These are phyloP conservation scores for Hypoxylon cercidicola DNA, from an alignment of 495 filamentous ascomycete species.

Conservation along the genomic window DNA sequence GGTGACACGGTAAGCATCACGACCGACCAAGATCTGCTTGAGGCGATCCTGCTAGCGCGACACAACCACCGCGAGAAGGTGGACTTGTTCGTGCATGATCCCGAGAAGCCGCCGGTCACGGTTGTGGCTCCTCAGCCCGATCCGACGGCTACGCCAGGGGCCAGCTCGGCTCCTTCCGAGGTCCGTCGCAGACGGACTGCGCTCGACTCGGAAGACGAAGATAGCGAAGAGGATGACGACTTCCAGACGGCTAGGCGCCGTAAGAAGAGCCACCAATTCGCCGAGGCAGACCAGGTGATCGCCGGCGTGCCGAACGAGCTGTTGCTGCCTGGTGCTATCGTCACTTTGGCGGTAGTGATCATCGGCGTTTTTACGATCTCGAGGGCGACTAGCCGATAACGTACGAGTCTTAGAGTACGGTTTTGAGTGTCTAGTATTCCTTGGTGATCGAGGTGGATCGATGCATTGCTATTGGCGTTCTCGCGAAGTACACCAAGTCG, in stretches of 20 bases:
- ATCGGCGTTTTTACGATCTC: conserved; percentile 92
- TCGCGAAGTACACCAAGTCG: conserved; percentile 12
- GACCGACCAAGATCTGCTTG: conserved; percentile 89
- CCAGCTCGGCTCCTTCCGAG: conserved; percentile 60
- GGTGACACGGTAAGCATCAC: conserved; percentile 98
- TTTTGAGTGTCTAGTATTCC: background rate
- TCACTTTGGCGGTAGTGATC: conserved; percentile 94
- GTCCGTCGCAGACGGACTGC: conserved; percentile 63
- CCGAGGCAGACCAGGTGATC: conserved; percentile 77
- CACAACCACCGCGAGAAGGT: conserved; percentile 87
- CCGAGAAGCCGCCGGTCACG: conserved; percentile 79
- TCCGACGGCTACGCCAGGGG: conserved; percentile 60
- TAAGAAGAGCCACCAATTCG: conserved; percentile 49
- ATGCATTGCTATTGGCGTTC: conserved; percentile 20
- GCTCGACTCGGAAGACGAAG: conserved; percentile 63
- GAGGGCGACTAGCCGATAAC: conserved; percentile 75
- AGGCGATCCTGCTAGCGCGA: conserved; percentile 86
- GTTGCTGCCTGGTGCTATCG: conserved; percentile 91
- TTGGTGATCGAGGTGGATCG: background rate
- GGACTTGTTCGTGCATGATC: conserved; percentile 96
- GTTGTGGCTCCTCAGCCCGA: conserved; percentile 76
- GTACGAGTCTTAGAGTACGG: too few relatives aligned
- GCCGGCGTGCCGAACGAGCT: conserved; percentile 94
- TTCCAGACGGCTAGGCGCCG: conserved; percentile 56
- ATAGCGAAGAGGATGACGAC: conserved; percentile 73